Evolutionary conservation across 2,329 filamentous ascomycete genomes (phyloP), one percentile per base, ranked within the genome.

Genomic region (Apiospora aurea): DNA sequence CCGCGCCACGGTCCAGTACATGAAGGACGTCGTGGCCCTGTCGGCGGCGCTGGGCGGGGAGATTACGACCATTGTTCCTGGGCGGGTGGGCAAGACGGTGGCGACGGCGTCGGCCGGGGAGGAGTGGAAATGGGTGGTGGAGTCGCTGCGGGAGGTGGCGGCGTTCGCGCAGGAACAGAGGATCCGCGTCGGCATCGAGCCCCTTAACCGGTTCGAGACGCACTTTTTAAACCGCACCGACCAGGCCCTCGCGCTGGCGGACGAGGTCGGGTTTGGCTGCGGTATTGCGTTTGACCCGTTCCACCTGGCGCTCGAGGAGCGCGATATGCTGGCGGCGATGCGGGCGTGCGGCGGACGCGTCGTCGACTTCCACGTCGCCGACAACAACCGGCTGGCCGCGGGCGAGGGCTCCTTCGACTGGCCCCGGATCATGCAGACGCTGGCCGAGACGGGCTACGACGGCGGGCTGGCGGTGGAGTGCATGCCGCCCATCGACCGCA

Each of bases 21-120:
- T 74, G 71, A 74, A 76, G 69, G 70, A 47, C 34, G 67, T 74
- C 43, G 71, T 76, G 69, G 72, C 75, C 29, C 34, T 75, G 41
- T 49, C 71, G 11, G 71, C 70, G 5, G 73, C 71, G n/a, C 47
- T 75, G 21, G 72, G 71, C 38, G 75, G 70, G 6, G 57, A 76
- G 69, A 73, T 75, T 24, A 57, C 72, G 2, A 74, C 74, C 2
- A 18, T 72, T 29, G 53, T 61, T 6, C 53, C 53, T 0, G 53
- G 51, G 26, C 26, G 51, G 51, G 51, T 57, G 26, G 51, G 51
- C 26, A 57, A 57, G 26, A 57, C 51, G 51, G 51, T 29, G 26
- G 51, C 51, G 51, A 29, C 26, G 14, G 51, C 51, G 24, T 29
- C 26, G 51, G 51, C 51, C 14, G 26, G 34, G 26, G 51, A 57